Conservation (phyloP, 2,329 filamentous ascomycete species). For the Rhinocladiella mackenziei region DNA sequence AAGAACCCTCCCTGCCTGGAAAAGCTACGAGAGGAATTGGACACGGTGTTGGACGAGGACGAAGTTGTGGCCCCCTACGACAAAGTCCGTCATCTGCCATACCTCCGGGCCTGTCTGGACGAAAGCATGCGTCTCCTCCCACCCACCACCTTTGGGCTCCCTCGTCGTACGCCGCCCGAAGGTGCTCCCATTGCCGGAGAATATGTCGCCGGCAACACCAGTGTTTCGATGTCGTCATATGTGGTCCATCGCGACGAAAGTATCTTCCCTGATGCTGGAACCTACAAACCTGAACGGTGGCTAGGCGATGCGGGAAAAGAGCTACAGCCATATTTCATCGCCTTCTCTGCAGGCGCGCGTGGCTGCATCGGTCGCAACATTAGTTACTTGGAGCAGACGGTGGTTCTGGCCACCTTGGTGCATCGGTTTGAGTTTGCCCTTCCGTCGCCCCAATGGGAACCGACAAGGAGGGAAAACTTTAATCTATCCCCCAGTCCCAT, state of each 20-base stretch:
- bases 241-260: constrained; percentile 66
- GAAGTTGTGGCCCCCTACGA: constrained; percentile 49
- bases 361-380: constrained; percentile 44
- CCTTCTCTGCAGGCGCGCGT: constrained; percentile 41
- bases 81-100: constrained; percentile 55
- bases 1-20: constrained; percentile 42
- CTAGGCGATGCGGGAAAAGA: constrained; percentile 18
- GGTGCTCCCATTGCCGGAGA: constrained; percentile 65
- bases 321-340: constrained; percentile 25
- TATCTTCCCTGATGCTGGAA: constrained; percentile 64
- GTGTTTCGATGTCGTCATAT: constrained; percentile 70
- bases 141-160: constrained; percentile 57
- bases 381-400: constrained; percentile 46
- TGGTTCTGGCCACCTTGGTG: constrained; percentile 43
- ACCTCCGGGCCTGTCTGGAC: constrained; percentile 71
- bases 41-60: constrained; percentile 40
- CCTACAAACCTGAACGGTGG: constrained; percentile 60
- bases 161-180: constrained; percentile 60
- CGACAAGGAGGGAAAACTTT: constrained; percentile 32
- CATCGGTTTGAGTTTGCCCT: constrained; percentile 44
- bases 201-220: constrained; percentile 62
- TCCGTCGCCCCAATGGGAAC: constrained; percentile 32
- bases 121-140: constrained; percentile 73
- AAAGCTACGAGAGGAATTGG: constrained; percentile 46
- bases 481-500: constrained; percentile 33